Conservation (phyloP, 345 rosid genomes). For the Turnera subulata region DNA sequence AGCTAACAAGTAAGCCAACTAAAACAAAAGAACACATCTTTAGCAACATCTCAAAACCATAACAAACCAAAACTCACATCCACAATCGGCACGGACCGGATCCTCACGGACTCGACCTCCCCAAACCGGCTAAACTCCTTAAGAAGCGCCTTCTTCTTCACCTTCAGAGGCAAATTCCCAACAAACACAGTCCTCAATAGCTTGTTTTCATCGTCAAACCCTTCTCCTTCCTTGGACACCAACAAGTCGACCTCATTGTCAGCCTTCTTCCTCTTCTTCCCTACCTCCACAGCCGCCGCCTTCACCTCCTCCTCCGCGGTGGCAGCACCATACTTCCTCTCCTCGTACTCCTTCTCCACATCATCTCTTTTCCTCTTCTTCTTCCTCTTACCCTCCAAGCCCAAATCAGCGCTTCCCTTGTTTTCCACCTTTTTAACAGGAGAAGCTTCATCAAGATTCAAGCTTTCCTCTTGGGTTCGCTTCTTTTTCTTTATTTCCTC, state of each 20-base stretch:
- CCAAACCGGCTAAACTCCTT: constrained; percentile 82
- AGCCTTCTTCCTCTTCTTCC: constrained; percentile 76
- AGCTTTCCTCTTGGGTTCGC: constrained; percentile 13
- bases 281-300: constrained; percentile 27
- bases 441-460: neutral
- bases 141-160: constrained; percentile 66
- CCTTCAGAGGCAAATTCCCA: constrained; percentile 81
- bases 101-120: constrained; percentile 80
- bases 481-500: constrained; percentile 16
- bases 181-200: constrained; percentile 88
- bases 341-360: constrained; percentile 74
- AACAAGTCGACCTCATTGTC: constrained; percentile 46
- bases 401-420: constrained; percentile 11
- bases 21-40: neutral
- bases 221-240: constrained; percentile 47
- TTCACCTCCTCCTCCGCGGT: constrained; percentile 11
- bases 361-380: constrained; percentile 95
- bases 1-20: constrained; percentile 7
- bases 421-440: too few relatives aligned
- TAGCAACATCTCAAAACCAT: constrained; percentile 1
- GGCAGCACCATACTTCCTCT: constrained; percentile 52
- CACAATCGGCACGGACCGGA: constrained; percentile 76
- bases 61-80: constrained; percentile 54
- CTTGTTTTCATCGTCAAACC: constrained; percentile 88
- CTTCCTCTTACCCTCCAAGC: constrained; percentile 20